Conservation (phyloP, 2,329 filamentous ascomycete genomes). For the Chalaropsis thielavioides region DNA sequence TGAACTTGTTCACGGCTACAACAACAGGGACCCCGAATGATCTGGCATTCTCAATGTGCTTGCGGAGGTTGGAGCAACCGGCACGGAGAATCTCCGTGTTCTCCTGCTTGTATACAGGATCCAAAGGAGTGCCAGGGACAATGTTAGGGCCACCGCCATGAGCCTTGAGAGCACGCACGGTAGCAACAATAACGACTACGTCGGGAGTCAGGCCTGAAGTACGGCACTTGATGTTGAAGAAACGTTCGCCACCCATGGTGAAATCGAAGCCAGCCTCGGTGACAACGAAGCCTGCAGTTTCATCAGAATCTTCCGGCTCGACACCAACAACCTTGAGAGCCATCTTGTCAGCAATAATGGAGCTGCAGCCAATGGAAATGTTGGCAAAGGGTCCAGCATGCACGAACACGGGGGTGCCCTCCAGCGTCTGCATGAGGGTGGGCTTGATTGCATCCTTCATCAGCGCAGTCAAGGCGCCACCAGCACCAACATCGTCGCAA, state of each 20-base stretch:
- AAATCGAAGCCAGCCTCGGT: constrained; percentile 98
- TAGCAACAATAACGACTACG: constrained; percentile 87
- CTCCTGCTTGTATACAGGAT: constrained; percentile 80
- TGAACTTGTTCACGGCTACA: constrained; percentile 93
- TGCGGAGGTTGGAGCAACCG: constrained; percentile 86
- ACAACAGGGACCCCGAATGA: constrained; percentile 85
- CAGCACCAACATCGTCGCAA: constrained; percentile 86
- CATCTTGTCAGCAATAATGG: constrained; percentile 85
- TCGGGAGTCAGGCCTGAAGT: constrained; percentile 86
- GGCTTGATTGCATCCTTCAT: constrained; percentile 99
- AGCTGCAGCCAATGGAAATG: constrained; percentile 94
- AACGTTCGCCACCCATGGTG: constrained; percentile 97
- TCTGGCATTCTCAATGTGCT: constrained; percentile 85
- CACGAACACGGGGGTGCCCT: constrained; percentile 94
- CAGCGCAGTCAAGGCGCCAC: constrained; percentile 79
- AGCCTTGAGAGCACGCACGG: constrained; percentile 88
- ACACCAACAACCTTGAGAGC: constrained; percentile 92
- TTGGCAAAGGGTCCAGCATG: constrained; percentile 97
- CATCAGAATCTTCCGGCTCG: constrained; percentile 75
- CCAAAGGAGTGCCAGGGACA: constrained; percentile 68
- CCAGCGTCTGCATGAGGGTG: constrained; percentile 95
- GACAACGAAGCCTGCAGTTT: constrained; percentile 73
- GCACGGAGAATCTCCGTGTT: constrained; percentile 81
- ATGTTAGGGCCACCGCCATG: constrained; percentile 95
- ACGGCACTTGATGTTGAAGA: constrained; percentile 99